phyloP scores from a whole-genome alignment of 495 filamentous ascomycete genomes.

The Aspergillus nidulans region DNA sequence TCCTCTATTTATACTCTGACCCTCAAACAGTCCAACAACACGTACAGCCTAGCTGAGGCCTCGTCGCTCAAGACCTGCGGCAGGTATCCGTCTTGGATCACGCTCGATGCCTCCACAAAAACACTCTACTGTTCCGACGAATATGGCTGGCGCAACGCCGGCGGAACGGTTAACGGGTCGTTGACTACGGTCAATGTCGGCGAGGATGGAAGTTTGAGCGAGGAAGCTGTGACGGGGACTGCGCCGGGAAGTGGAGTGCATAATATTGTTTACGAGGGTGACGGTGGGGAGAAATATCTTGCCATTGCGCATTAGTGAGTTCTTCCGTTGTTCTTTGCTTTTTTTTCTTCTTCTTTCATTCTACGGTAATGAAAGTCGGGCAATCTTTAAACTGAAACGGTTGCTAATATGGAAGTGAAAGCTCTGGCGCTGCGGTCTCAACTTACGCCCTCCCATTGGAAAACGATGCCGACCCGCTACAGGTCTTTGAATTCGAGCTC shows the following conservation, averaged over 20 bases:
- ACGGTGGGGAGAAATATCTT: constrained; percentile 28
- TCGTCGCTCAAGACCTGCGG: constrained; percentile 42
- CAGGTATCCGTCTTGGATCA: constrained; percentile 56
- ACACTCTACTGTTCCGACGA: constrained; percentile 62
- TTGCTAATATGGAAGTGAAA: constrained; percentile 9
- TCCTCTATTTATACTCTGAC: constrained; percentile 48
- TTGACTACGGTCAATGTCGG: constrained; percentile 22
- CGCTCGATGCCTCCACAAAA: constrained; percentile 46
- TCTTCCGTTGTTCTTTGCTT: not conserved
- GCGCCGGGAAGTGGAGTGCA: constrained; percentile 37
- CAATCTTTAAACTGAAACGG: not conserved
- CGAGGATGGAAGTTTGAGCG: constrained; percentile 22
- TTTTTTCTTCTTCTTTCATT: not conserved
- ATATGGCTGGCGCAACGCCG: constrained; percentile 12
- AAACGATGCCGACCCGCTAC: constrained; percentile 22
- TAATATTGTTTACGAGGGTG: constrained; percentile 33
- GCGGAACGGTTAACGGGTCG: constrained; percentile 25
- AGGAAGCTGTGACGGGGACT: constrained; percentile 22
- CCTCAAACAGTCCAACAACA: constrained; percentile 28
- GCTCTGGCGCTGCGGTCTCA: constrained; percentile 32
- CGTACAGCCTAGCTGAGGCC: constrained; percentile 34
- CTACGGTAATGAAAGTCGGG: no score
- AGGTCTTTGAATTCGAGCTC: constrained; percentile 51
- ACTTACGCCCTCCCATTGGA: constrained; percentile 32
- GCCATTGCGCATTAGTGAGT: constrained; percentile 47